Conservation (phyloP, 192 early-diverging fungal species). For the Rhizophlyctis rosea region DNA sequence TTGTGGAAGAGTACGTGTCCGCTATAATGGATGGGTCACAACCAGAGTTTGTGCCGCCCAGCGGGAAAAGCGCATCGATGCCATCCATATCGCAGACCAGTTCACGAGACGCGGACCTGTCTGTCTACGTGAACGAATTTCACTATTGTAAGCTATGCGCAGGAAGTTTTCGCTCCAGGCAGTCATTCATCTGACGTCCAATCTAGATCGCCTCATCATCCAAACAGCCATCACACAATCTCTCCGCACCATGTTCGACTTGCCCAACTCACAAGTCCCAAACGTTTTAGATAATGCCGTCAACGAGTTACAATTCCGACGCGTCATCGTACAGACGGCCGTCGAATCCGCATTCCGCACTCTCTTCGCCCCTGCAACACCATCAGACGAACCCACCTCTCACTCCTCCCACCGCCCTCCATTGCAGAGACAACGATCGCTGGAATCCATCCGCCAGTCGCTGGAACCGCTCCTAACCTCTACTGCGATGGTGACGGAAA, state of each 20-base stretch:
- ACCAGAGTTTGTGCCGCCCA: background rate
- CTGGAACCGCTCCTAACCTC: background rate
- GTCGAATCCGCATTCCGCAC: background rate
- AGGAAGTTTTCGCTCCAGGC: no score
- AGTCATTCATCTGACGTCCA: no score
- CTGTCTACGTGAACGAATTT: background rate
- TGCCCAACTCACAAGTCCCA: background rate
- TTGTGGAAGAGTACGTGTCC: background rate
- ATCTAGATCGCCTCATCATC: background rate
- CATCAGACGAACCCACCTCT: background rate
- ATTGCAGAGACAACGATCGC: background rate
- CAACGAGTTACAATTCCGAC: background rate
- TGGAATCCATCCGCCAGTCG: background rate
- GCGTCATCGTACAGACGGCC: background rate
- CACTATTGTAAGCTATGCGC: background rate
- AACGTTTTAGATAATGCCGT: background rate
- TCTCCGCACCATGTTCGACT: background rate
- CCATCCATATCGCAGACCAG: background rate
- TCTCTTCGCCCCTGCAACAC: background rate
- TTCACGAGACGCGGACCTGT: background rate
- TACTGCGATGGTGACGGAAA: background rate
- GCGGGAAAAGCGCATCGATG: background rate
- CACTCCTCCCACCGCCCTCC: background rate
- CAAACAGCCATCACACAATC: background rate
- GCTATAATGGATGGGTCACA: background rate